These are phyloP conservation scores for Nannochloris sp. DNA, from an alignment of 139 green algal genomes.

Conservation along the genomic window DNA sequence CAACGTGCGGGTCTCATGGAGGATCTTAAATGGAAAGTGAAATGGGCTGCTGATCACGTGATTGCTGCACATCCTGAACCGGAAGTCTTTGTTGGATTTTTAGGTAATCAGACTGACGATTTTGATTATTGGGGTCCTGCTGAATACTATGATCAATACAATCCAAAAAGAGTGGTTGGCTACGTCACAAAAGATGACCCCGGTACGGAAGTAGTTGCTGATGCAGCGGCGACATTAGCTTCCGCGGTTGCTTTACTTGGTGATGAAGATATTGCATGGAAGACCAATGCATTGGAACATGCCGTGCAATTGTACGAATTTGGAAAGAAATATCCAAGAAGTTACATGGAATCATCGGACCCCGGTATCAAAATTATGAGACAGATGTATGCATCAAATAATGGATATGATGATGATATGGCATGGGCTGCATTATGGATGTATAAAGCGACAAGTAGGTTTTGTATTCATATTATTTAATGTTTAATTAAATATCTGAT, in stretches of 20 bases:
- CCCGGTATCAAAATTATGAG: background rate
- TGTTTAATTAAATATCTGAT: no score
- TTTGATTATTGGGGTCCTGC: conserved; percentile 15
- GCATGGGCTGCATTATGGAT: conserved; percentile 27
- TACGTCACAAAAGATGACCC: conserved; percentile 19
- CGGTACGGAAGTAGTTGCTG: conserved; percentile 10
- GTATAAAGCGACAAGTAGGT: conserved; percentile 20
- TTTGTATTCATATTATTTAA: background rate
- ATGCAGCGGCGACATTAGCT: conserved; percentile 16
- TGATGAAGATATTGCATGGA: background rate
- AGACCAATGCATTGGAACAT: background rate
- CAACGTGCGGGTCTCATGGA: background rate
- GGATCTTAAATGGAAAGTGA: conserved; percentile 9
- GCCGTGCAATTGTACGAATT: conserved; percentile 21
- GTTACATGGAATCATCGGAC: conserved; percentile 6
- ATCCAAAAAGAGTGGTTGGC: background rate
- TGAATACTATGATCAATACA: conserved; percentile 19
- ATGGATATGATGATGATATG: conserved; percentile 27
- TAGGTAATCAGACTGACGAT: conserved; percentile 12
- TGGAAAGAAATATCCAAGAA: background rate
- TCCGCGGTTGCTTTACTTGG: background rate
- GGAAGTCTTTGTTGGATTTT: conserved; percentile 5
- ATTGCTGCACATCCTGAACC: conserved; percentile 8
- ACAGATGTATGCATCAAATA: conserved; percentile 9
- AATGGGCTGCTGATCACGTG: conserved; percentile 24